Evolutionary conservation across 73 alveolate genomes (phyloP).

Genomic region (Diophrys sp.): DNA sequence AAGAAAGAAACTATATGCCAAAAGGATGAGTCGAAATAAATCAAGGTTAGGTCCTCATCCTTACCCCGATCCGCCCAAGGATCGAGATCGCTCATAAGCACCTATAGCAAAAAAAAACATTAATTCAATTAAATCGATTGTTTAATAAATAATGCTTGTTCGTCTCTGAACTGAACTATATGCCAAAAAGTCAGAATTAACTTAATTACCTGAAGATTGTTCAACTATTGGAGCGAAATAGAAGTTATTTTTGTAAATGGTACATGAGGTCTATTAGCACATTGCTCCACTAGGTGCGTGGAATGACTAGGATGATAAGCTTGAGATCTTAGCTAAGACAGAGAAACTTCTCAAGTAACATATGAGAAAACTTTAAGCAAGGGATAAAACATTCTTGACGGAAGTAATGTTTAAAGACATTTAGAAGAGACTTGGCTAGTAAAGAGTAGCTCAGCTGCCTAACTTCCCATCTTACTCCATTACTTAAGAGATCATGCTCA

Average conservation of each 20-base stretch:
- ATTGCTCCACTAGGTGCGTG: background rate
- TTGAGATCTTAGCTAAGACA: background rate
- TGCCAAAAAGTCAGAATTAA: no score
- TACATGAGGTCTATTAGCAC: background rate
- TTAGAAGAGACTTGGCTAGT: background rate
- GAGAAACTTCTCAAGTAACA: background rate
- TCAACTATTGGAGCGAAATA: background rate
- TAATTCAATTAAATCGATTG: no score
- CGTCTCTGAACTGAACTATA: no score
- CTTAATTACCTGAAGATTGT: background rate
- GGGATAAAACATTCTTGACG: background rate
- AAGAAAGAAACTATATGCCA: no score
- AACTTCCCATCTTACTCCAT: background rate
- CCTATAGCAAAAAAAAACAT: no score
- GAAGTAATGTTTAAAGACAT: background rate
- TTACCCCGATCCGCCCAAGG: no score
- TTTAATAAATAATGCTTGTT: no score
- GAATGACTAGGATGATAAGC: background rate
- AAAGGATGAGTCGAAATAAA: slow-evolving; percentile 91
- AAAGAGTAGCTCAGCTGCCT: background rate
- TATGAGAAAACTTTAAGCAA: background rate
- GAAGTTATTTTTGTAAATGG: background rate
- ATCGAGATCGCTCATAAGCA: slow-evolving; percentile 71
- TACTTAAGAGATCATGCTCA: background rate
- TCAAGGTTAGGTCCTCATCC: no score